phyloP scores from a whole-genome alignment of 164 flowering plant genomes.

The Berberis thunbergii region DNA sequence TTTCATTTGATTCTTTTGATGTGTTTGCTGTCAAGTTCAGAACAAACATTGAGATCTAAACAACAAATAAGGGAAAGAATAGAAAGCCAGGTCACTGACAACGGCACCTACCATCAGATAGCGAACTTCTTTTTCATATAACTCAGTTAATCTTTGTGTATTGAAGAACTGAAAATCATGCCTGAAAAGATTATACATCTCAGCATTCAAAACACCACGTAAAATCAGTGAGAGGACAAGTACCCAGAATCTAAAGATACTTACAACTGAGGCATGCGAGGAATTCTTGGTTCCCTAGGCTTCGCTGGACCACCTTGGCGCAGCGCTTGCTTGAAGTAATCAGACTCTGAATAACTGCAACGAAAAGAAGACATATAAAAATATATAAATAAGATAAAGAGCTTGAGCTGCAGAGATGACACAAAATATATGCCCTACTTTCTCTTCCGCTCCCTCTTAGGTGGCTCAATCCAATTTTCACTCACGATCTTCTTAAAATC shows the following conservation, averaged over 20 bases:
- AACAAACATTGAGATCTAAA: neutral
- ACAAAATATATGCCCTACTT: slow-evolving; percentile 40
- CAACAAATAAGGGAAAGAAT: neutral
- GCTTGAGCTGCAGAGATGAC: neutral
- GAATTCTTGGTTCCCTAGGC: slow-evolving; percentile 93
- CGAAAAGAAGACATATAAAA: neutral
- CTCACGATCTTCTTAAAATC: slow-evolving; percentile 95
- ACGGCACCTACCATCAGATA: slow-evolving; percentile 66
- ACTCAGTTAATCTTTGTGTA: slow-evolving; percentile 75
- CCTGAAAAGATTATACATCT: slow-evolving; percentile 28
- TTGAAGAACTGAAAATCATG: slow-evolving; percentile 98
- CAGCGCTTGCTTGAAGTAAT: slow-evolving; percentile 98
- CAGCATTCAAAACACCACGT: neutral
- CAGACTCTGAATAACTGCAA: slow-evolving; percentile 79
- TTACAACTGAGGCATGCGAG: slow-evolving; percentile 99
- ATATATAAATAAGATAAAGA: neutral
- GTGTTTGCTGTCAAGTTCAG: neutral
- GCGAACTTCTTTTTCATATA: slow-evolving; percentile 97
- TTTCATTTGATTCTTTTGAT: slow-evolving; percentile 83
- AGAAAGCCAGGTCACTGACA: neutral
- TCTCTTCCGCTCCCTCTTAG: slow-evolving; percentile 92
- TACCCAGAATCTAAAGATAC: slow-evolving; percentile 12
- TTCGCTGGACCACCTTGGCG: slow-evolving; percentile 92
- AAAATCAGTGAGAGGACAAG: slow-evolving; percentile 3
- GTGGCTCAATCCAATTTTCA: slow-evolving; percentile 96